These are phyloP conservation scores for Dendrobium officinale DNA, from an alignment of 106 monocot genomes.

Conservation along the genomic window DNA sequence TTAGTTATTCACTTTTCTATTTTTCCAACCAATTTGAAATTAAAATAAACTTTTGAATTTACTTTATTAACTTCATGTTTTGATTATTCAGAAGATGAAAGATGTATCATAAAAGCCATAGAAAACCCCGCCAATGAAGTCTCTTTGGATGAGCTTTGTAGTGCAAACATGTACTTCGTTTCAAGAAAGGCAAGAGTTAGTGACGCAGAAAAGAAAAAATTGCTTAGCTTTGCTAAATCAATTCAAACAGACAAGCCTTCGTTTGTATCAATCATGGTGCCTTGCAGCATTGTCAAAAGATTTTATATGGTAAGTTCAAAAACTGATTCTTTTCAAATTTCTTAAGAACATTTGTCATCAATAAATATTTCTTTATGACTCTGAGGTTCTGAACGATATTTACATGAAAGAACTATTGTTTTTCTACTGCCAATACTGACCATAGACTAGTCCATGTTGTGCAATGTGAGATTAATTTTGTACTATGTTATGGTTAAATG, in stretches of 20 bases:
- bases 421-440: not conserved
- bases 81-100: constrained; percentile 8
- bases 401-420: not conserved
- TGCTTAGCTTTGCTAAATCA: constrained; percentile 7
- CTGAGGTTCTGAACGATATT: not conserved
- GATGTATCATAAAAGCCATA: not conserved
- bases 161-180: not conserved
- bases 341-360: not conserved
- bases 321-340: not conserved
- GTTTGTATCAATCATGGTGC: constrained; percentile 15
- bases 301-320: constrained; percentile 18
- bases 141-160: not conserved
- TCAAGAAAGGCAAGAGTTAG: not conserved
- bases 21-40: not conserved
- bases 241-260: constrained; percentile 17
- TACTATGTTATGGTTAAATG: not conserved
- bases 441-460: not conserved
- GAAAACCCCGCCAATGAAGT: not conserved
- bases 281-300: constrained; percentile 4
- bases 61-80: not conserved
- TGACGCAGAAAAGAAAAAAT: not conserved
- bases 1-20: not conserved
- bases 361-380: not conserved
- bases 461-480: not conserved
- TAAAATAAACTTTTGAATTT: not conserved